Base-by-base conservation (phyloP, 106 monocot species). In the Platanthera zijinensis region DNA sequence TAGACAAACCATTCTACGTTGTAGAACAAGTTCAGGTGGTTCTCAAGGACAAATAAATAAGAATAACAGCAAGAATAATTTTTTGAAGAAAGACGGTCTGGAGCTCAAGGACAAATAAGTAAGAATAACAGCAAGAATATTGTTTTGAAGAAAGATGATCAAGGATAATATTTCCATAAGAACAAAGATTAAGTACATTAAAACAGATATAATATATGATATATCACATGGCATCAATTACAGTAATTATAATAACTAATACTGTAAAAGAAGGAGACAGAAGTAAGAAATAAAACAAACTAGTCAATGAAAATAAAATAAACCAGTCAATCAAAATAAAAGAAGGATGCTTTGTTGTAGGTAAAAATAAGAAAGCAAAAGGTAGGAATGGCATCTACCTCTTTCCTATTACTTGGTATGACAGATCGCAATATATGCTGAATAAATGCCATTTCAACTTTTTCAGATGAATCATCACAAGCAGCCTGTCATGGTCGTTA, bases 361-460 rank as follows among this genome's bases (percentile, higher is more conserved):
- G 66, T 12, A 32, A 32, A 66, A 66, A 66, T 32, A 66, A 66
- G 5, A 15, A 72, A 72, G 8, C 13, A 22, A 19, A 51, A 72
- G 6, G 22, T 72, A 72, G 17, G 18, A 72, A 21, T 72, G 51
- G n/a, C n/a, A 21, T 51, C 11, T 51, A 72, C 72, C 72, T 72
- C 72, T 3, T 50, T 72, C 21, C 22, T 72, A 51, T 50, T 72
- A 21, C 48, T 48, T 48, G 72, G 5, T 51, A 21, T 19, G 2
- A 17, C 15, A 72, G 13, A 72, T 51, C 50, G 50, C 3, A 72
- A 10, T 8, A 72, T 72, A 18, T 72, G 50, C 72, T 72, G 72
- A 22, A 72, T 72, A 72, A 72, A 72, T 50, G 72, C 51, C 72
- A 72, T 9, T 51, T 72, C 72, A 72, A 72, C 51, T 22, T 72